phyloP scores from a whole-genome alignment of 2,329 filamentous ascomycete genomes.

The Ophiostoma quercus region DNA sequence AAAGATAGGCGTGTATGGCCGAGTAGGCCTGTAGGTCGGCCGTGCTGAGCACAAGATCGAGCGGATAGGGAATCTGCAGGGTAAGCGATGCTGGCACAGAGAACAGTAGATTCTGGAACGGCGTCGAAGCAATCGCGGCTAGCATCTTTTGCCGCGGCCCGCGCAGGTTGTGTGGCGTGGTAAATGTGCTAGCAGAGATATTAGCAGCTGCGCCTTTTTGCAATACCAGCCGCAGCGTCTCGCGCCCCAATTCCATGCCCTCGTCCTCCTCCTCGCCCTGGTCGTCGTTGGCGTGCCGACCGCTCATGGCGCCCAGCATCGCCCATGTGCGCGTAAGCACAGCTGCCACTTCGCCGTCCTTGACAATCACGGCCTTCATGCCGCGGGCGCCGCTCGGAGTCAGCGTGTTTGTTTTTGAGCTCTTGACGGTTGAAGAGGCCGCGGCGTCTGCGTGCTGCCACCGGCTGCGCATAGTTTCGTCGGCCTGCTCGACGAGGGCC shows the following conservation, averaged over 20 bases:
- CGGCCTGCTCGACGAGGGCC: constrained; percentile 77
- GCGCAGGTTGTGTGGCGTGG: constrained; percentile 6
- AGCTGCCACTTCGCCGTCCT: constrained; percentile 78
- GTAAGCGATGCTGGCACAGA: constrained; percentile 67
- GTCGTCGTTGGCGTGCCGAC: constrained; percentile 59
- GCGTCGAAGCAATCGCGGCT: constrained; percentile 42
- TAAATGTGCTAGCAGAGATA: neutral
- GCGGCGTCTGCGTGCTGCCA: constrained; percentile 55
- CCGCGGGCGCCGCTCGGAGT: constrained; percentile 41
- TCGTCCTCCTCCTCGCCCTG: constrained; percentile 73
- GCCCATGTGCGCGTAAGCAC: constrained; percentile 75
- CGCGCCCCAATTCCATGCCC: constrained; percentile 73
- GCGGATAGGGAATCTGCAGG: constrained; percentile 67
- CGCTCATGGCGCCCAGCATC: constrained; percentile 68
- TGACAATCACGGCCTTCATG: constrained; percentile 62
- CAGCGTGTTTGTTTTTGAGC: constrained; percentile 1
- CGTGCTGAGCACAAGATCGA: constrained; percentile 79
- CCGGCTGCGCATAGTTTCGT: constrained; percentile 68
- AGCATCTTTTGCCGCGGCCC: constrained; percentile 13
- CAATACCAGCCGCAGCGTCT: constrained; percentile 64
- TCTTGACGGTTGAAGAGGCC: neutral
- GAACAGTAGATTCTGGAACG: constrained; percentile 77
- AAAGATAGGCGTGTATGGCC: constrained; percentile 77
- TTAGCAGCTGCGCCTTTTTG: constrained; percentile 44
- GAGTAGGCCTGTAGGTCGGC: constrained; percentile 76